phyloP scores from a whole-genome alignment of 257 asterid genomes.

The Rhazya stricta region DNA sequence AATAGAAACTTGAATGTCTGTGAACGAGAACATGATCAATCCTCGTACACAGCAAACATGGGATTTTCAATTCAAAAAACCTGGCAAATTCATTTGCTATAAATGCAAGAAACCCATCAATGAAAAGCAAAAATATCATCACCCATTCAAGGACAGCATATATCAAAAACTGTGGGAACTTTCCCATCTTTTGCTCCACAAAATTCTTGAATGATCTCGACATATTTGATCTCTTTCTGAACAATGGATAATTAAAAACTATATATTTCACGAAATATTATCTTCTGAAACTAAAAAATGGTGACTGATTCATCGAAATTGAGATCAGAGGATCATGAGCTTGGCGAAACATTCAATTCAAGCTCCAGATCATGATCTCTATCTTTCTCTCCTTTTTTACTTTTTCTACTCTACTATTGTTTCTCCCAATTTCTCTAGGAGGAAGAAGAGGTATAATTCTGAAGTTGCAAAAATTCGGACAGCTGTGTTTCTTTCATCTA shows the following conservation, averaged over 20 bases:
- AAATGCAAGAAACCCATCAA: conserved; percentile 65
- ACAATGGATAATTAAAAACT: neutral
- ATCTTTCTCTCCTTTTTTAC: conserved; percentile 14
- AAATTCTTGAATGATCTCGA: conserved; percentile 25
- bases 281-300: neutral
- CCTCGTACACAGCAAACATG: conserved; percentile 81
- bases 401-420: conserved; percentile 21
- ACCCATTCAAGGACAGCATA: conserved; percentile 67
- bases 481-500: conserved; percentile 19
- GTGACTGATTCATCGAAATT: conserved; percentile 7
- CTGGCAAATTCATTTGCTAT: conserved; percentile 59
- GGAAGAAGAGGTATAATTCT: conserved; percentile 22
- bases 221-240: neutral
- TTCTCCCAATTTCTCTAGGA: conserved; percentile 19
- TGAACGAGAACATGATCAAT: conserved; percentile 56
- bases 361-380: conserved; percentile 61
- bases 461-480: conserved; percentile 35
- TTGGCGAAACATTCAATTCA: conserved; percentile 23
- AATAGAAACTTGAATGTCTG: conserved; percentile 49
- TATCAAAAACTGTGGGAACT: conserved; percentile 48
- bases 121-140: conserved; percentile 57
- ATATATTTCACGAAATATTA: neutral
- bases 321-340: conserved; percentile 48
- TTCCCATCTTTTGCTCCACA: conserved; percentile 58
- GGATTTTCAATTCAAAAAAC: conserved; percentile 53